phyloP scores from a whole-genome alignment of 805 yeast species.

The Torulaspora indica region DNA sequence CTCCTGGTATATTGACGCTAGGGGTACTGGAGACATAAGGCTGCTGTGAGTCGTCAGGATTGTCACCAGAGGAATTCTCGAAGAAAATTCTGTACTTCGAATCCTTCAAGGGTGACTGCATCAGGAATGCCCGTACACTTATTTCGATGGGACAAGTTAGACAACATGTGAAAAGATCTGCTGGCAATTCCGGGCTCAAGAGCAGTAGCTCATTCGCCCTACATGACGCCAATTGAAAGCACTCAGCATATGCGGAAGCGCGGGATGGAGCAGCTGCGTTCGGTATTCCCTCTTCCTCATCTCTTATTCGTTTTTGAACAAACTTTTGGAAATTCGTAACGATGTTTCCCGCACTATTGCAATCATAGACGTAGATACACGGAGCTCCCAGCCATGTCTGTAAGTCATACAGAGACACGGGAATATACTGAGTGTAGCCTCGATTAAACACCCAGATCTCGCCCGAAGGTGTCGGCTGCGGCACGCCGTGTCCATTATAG shows the following conservation, averaged over 20 bases:
- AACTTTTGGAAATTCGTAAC: conserved; percentile 83
- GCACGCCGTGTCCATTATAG: conserved; percentile 98
- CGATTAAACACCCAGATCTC: conserved; percentile 98
- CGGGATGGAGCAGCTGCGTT: conserved; percentile 42
- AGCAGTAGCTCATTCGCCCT: conserved; percentile 79
- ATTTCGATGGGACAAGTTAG: conserved; percentile 93
- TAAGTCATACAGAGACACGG: conserved; percentile 88
- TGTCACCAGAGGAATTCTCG: conserved; percentile 33
- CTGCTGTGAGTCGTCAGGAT: conserved; percentile 18
- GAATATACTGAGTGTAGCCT: conserved; percentile 95
- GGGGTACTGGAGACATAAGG: conserved; percentile 28
- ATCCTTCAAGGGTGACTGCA: conserved; percentile 66
- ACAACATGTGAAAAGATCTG: conserved; percentile 93
- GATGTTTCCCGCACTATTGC: conserved; percentile 91
- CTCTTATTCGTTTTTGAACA: conserved; percentile 83
- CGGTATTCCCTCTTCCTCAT: conserved; percentile 60
- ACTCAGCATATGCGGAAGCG: conserved; percentile 59
- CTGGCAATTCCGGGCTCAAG: conserved; percentile 91
- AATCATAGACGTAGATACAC: conserved; percentile 89
- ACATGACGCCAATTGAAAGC: conserved; percentile 93
- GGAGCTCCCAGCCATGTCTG: conserved; percentile 99
- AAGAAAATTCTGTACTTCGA: conserved; percentile 40
- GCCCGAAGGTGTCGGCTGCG: conserved; percentile 92
- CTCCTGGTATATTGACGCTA: conserved; percentile 76
- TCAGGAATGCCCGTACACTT: conserved; percentile 83